phyloP scores from a whole-genome alignment of 1,284 basidiomycete genomes.

The Termitomyces sp. region DNA sequence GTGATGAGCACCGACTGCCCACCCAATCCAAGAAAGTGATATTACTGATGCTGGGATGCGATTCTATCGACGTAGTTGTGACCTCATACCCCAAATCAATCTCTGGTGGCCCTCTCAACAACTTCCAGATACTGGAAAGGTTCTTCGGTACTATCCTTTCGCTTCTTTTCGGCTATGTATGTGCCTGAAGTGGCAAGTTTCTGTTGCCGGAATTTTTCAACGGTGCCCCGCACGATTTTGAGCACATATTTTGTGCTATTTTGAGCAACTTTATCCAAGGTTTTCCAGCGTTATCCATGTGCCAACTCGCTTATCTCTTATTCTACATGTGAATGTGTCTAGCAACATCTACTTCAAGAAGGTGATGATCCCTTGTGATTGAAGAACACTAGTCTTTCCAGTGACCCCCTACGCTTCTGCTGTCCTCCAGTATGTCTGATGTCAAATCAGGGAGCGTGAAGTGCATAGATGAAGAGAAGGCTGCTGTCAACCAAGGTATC shows the following conservation, averaged over 20 bases:
- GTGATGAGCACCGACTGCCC: no score
- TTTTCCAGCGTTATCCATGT: not conserved
- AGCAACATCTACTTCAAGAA: slow-evolving; percentile 22
- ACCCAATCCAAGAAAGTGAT: no score
- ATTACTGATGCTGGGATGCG: no score
- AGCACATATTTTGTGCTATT: not conserved
- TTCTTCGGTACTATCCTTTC: not conserved
- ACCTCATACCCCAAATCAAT: no score
- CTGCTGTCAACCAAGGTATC: slow-evolving; percentile 14
- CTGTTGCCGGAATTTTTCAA: not conserved
- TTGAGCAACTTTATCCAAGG: not conserved
- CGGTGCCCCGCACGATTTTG: slow-evolving; percentile 4
- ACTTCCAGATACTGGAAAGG: no score
- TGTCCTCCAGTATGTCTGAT: slow-evolving; percentile 24
- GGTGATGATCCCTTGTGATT: slow-evolving; percentile 3
- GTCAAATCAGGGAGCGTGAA: slow-evolving; percentile 18
- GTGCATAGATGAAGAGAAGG: slow-evolving; percentile 1
- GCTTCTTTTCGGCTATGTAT: not conserved
- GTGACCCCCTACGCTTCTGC: slow-evolving; percentile 19
- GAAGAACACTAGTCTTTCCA: no score
- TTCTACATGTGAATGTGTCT: slow-evolving; percentile 9
- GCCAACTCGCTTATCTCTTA: slow-evolving; percentile 10
- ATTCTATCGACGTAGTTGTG: no score
- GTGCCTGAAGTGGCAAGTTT: not conserved
- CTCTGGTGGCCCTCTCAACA: no score